Conservation (phyloP, 2,329 filamentous ascomycete species). For the Aspergillus ustus region DNA sequence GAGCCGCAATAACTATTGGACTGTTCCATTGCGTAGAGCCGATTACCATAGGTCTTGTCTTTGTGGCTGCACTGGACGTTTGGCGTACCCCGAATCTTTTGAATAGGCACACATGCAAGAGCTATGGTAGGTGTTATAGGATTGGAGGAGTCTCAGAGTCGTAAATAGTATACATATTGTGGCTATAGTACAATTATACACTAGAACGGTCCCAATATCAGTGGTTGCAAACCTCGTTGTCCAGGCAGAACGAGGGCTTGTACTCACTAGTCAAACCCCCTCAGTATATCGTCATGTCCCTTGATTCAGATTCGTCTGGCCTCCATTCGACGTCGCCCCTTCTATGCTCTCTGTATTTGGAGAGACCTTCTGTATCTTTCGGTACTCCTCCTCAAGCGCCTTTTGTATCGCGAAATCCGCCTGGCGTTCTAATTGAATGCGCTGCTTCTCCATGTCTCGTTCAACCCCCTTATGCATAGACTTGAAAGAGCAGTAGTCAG, state of each 20-base stretch:
- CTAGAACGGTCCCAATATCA: background rate
- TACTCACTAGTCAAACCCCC: slow-evolving; percentile 13
- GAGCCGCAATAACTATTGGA: background rate
- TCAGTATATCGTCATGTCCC: slow-evolving; percentile 27
- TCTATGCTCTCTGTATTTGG: slow-evolving; percentile 49
- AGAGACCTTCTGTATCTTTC: slow-evolving; percentile 80
- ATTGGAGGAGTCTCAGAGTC: slow-evolving; percentile 9
- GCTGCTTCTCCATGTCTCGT: slow-evolving; percentile 92
- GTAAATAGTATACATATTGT: slow-evolving; percentile 25
- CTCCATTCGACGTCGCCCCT: slow-evolving; percentile 24
- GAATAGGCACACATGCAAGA: background rate
- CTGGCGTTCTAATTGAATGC: slow-evolving; percentile 85
- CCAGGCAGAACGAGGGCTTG: background rate
- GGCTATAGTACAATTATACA: slow-evolving; percentile 23
- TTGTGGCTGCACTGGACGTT: background rate
- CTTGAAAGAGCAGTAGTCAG: slow-evolving; percentile 42
- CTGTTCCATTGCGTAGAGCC: background rate
- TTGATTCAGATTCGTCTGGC: slow-evolving; percentile 25
- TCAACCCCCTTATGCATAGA: slow-evolving; percentile 96
- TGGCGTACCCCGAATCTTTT: background rate
- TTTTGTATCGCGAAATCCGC: slow-evolving; percentile 93
- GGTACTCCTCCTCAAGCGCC: slow-evolving; percentile 84
- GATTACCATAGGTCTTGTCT: background rate
- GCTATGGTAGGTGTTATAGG: background rate
- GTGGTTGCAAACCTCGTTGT: background rate